Evolutionary conservation across 805 yeast genomes (phyloP), one percentile per base, ranked within the genome.

Genomic region (Saccharomycopsis fibuligera): DNA sequence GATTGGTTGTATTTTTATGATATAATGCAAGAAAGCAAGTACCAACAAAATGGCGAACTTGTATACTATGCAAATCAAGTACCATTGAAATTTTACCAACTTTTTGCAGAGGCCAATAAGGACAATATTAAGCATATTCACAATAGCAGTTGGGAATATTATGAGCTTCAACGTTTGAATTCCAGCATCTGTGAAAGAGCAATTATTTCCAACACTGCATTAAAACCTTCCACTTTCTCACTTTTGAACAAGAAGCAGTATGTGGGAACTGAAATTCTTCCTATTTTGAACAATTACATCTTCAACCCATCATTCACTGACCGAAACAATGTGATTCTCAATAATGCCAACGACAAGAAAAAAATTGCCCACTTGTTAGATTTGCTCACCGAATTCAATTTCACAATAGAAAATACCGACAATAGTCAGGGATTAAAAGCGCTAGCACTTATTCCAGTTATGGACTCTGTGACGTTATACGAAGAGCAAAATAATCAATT

Each of bases 1-100:
- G 93, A 86, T 54, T 90, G 96, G 96, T 60, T 86, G 25, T 74
- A 65, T 55, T 86, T 84, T 60, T 76, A 81, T 54, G 97, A 90
- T 60, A 42, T 65, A n/a, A 63, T 83, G 60, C 54, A 53, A 10
- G 65, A 65, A 38, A 66, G 69, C 1, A 68, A 68, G 42, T 71
- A 60, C 31, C 66, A 66, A 47, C 74, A 72, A 45, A 69, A 70
- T 50, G 70, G 71, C 2, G 78, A 74, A 21, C 57, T 80, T 43
- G 65, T 71, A 23, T 67, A 75, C 21, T 89, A 86, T 58, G 68
- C 74, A 3, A 65, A 81, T 0, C 66, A 75, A 19, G 76, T 81
- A 0, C 76, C 81, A 0, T 59, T 84, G 58, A 83, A 80, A 48
- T 78, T 80, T 54, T 84, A 77, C 72, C 69, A 74, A 17, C 63